Base-by-base conservation (phyloP, 345 rosid species). In the Ceriops zippeliana region DNA sequence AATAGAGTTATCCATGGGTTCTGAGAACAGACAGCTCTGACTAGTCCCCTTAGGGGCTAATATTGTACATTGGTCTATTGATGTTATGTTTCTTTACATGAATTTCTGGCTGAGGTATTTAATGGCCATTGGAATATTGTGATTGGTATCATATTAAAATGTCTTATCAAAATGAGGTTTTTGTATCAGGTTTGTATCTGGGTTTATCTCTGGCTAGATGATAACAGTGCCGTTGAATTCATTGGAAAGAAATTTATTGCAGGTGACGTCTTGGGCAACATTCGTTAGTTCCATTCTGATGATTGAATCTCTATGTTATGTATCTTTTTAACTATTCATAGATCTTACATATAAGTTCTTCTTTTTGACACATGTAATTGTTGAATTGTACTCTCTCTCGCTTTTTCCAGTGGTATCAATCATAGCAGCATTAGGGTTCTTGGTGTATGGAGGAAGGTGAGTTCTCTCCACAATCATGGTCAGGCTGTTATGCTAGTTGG, bases 391-490 rank as follows among this genome's bases (percentile, higher is more conserved):
- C 20, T 32, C 35, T 34, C 6, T 69, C 52, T 70, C 31, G 26
- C 26, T 68, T 80, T 58, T 73, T 73, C 35, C 86, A 96, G 99
- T 79, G 84, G 86, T 96, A 51, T 96, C 99, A 31, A 84, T 90
- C 74, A 64, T 92, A 37, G 99, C 98, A 54, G 96, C 99, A 26
- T 72, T 89, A 71, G 96, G 98, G 63, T 96, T 92, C 87, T 80
- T 92, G 87, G 82, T 90, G 3, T 96, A 87, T 69, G 99, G 99
- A 72, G 99, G 99, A 90, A 92, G 99, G 99, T 92, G 62, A 84
- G 75, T 72, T 15, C 54, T 57, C 52, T 67, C 19, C 59, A 8
- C 62, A 35, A n/a, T 73, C 16, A 42, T 42, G 49, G 19, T 13
- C 17, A 42, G 16, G 49, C 49, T 42, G 49, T 34, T 59, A 49